Conservation (phyloP, 2,329 filamentous ascomycete genomes). For the Pseudocercospora pini-densiflorae region DNA sequence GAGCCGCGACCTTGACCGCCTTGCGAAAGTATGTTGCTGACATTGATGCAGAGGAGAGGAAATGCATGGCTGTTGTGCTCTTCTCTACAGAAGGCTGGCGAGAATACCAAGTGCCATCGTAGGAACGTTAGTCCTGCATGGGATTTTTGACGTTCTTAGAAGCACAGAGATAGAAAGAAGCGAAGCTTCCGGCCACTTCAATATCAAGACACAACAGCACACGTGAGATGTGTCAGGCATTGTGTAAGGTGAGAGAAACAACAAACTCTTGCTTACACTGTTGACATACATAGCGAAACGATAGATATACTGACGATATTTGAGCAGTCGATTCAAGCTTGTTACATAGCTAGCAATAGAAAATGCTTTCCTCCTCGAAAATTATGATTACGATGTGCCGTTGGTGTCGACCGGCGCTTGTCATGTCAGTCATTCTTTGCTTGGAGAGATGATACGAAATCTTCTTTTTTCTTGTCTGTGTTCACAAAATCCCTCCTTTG, state of each 20-base stretch:
- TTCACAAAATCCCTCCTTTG: background rate
- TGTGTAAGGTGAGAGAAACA: background rate
- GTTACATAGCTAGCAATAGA: conserved; percentile 9
- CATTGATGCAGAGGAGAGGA: conserved; percentile 45
- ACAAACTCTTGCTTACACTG: background rate
- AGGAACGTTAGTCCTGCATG: background rate
- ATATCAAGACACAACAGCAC: background rate
- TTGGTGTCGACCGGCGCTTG: conserved; percentile 3
- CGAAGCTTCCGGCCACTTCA: no score
- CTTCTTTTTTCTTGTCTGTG: background rate
- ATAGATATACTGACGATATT: conserved; percentile 1
- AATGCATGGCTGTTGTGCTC: conserved; percentile 64
- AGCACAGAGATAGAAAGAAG: background rate
- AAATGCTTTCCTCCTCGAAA: conserved; percentile 9
- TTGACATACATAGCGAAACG: background rate
- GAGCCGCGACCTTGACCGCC: conserved; percentile 62
- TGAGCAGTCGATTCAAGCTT: conserved; percentile 8
- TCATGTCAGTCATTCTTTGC: conserved; percentile 2
- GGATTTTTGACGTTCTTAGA: background rate
- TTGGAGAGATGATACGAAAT: background rate
- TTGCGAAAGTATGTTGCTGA: conserved; percentile 52
- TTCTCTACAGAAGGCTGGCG: conserved; percentile 69
- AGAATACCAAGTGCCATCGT: conserved; percentile 49
- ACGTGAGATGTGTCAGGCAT: background rate
- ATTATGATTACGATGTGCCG: conserved; percentile 8